Evolutionary conservation across 106 monocot species (phyloP).

Genomic region (Dendrobium catenatum): DNA sequence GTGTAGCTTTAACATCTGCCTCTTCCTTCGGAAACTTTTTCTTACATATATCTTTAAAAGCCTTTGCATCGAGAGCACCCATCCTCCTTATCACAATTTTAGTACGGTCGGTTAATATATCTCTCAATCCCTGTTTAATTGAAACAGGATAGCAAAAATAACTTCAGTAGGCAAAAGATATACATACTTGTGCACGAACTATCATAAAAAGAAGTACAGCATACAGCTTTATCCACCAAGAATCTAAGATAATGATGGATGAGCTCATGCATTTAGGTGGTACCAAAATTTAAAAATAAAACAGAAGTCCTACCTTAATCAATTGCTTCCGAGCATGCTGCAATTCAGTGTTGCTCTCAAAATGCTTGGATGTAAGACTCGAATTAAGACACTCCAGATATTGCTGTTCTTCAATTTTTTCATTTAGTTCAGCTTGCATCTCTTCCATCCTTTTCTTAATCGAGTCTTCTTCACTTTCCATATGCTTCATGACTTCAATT

Average conservation of each 20-base stretch:
- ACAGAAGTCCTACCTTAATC: neutral
- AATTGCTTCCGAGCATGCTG: neutral
- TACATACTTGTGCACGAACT: neutral
- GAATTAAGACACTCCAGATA: neutral
- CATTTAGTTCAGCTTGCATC: conserved; percentile 32
- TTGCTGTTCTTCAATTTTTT: conserved; percentile 15
- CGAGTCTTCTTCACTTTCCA: conserved; percentile 44
- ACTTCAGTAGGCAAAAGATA: neutral
- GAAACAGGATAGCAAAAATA: neutral
- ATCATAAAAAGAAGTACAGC: neutral
- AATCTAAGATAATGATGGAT: neutral
- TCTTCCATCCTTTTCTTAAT: conserved; percentile 40
- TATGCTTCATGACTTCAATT: conserved; percentile 56
- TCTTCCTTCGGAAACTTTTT: conserved; percentile 25
- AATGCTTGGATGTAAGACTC: neutral
- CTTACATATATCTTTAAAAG: conserved; percentile 35
- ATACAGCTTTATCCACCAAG: too few relatives aligned
- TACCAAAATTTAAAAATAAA: neutral
- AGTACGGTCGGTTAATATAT: conserved; percentile 14
- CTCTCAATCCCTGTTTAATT: conserved; percentile 34
- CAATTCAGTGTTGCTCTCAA: neutral
- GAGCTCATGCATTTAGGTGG: neutral
- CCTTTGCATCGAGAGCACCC: conserved; percentile 55
- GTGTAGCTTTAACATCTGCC: conserved; percentile 29
- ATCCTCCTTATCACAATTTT: conserved; percentile 54